Base-by-base conservation (phyloP, 768 basidiomycete genomes). In the Pulveroboletus ravenelii region DNA sequence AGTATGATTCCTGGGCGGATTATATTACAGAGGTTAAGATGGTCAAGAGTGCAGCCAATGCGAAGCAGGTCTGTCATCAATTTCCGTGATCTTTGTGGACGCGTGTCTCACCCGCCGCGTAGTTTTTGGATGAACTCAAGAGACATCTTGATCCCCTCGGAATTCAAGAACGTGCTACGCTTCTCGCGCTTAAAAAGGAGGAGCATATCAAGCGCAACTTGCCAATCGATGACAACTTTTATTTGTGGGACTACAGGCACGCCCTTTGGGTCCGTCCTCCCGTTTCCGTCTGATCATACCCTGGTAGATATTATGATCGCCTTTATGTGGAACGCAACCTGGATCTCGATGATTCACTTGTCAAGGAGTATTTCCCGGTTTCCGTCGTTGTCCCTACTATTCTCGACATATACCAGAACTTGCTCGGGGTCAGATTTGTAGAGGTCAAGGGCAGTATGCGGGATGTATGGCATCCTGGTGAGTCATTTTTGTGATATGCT, bases 341-440 rank as follows among this genome's bases (percentile, higher is more conserved):
- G 25, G 73, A 77, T 32, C 76, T 91, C 31, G 89, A 93, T 53
- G 87, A 92, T 56, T 78, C 78, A 54, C 72, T 84, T 12, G 82
- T 93, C 56, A 92, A 93, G 68, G 86, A 93, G 64, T 90, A 92
- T 66, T 93, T 94, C 78, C 89, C 90, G 0, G 92, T 93, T 3
- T 74, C 81, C 3, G 79, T 84, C 15, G 89, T 94, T 38, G 86
- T 94, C 10, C 87, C 89, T 6, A 76, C 85, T 4, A 89, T 94
- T 59, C 74, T 94, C 41, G 72, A 79, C 13, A 89, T 93, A 61
- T 94, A 93, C 67, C 88, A 92, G 66, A 81, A 82, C 49, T 70
- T 93, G 17, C 80, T 94, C 25, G 79, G 86, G 15, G 89, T 94
- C 35, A 74, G 74, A 50, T 91, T 93, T 57, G 58, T 73, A 3